Base-by-base conservation (phyloP, 106 monocot species). In the Agapanthus africanus region DNA sequence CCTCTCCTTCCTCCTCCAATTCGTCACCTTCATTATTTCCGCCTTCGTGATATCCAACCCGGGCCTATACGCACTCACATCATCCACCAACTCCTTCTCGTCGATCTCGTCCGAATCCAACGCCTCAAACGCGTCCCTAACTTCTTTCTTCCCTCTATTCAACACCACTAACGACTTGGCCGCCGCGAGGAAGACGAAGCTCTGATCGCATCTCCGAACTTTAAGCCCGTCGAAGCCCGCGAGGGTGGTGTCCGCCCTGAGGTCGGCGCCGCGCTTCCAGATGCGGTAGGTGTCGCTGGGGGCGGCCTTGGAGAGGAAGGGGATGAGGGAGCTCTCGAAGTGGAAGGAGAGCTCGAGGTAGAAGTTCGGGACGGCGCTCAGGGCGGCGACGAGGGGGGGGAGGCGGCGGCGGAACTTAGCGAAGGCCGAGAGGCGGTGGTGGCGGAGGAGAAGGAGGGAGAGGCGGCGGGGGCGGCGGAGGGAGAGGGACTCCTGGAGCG, bases 1-100 rank as follows among this genome's bases (percentile, higher is more conserved):
- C 78, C 81, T 85, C 83, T 91, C 88, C 65, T 77, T 74, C 66
- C 81, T 62, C 37, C 84, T 73, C 91, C 94, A 94, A 50, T 81
- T 94, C 40, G 80, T 79, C 27, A 83, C 64, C 7, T 66, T 61
- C 14, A 94, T 83, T 18, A 94, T 72, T 77, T 88, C 75, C 21
- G 90, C 90, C 1, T 41, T 44, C 0, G 85, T 83, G 56, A 94
- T 70, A 74, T 94, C 89, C 23, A 94, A 40, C 13, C 94, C 94
- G 0, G 94, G 90, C 11, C 90, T 78, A 71, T 74, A 88, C 13
- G 90, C 83, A 31, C 71, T 77, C 6, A 77, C 74, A 38, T 87
- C 87, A 6, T 72, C 68, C 3, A 76, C 71, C 41, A 82, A 16
- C 0, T 73, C 79, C 36, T 70, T 73, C 47, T 72, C 81, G 16